These are phyloP conservation scores for Sapria himalayana DNA, from an alignment of 345 rosid species.

Conservation along the genomic window DNA sequence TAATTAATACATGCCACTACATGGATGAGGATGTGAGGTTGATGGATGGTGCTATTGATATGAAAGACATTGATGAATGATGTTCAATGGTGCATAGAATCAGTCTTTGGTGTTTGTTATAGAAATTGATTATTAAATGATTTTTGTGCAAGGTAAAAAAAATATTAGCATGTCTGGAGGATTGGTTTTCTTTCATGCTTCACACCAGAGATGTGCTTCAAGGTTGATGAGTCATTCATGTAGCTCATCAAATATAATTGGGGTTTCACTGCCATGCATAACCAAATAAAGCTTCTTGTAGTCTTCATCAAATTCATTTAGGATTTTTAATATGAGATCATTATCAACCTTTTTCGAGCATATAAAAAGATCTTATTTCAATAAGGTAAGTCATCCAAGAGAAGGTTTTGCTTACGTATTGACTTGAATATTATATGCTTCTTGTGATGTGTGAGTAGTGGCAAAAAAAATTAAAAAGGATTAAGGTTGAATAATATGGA, in stretches of 20 bases:
- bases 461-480: not conserved
- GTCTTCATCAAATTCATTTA: not conserved
- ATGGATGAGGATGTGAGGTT: too few relatives aligned
- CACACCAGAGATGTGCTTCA: too few relatives aligned
- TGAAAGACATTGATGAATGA: too few relatives aligned
- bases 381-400: not conserved
- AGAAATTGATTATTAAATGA: too few relatives aligned
- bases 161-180: too few relatives aligned
- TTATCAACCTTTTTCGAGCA: not conserved
- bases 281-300: not conserved
- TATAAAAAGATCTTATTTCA: not conserved
- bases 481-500: not conserved
- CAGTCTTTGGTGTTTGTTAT: too few relatives aligned
- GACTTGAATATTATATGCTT: not conserved
- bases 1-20: too few relatives aligned
- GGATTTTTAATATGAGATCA: not conserved
- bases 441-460: not conserved
- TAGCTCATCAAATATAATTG: not conserved
- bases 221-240: too few relatives aligned
- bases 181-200: too few relatives aligned
- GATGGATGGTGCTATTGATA: too few relatives aligned
- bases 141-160: too few relatives aligned
- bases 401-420: not conserved
- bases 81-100: too few relatives aligned
- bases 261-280: not conserved